phyloP scores from a whole-genome alignment of 1,284 basidiomycete species.

The Chalciporus sp. region DNA sequence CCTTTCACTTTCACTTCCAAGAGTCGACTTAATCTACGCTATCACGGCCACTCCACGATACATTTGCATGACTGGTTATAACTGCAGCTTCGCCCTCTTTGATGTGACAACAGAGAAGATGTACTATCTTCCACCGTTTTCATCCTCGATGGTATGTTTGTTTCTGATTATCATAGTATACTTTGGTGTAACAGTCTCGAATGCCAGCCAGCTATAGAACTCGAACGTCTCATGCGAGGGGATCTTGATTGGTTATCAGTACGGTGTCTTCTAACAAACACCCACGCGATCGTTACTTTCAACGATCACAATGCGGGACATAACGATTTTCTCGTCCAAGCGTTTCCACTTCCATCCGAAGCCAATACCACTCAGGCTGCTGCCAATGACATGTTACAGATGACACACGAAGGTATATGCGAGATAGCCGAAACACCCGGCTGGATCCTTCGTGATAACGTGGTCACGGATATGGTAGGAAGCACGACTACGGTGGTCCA shows the following conservation, averaged over 20 bases:
- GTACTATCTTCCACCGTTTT: background rate
- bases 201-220: background rate
- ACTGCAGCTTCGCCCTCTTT: background rate
- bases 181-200: background rate
- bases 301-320: background rate
- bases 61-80: background rate
- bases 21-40: background rate
- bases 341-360: background rate
- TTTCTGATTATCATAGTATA: background rate
- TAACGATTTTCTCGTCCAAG: background rate
- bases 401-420: background rate
- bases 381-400: background rate
- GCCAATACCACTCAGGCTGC: background rate
- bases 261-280: background rate
- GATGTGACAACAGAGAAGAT: background rate
- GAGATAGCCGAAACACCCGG: background rate
- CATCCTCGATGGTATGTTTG: background rate
- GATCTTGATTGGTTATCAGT: background rate
- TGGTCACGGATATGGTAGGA: background rate
- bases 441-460: background rate
- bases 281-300: background rate
- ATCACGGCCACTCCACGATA: background rate
- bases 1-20: background rate
- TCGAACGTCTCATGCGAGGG: background rate
- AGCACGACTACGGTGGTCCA: background rate